A percentile compares a stretch with the other conserved stretches of the same genome.
These are phyloP conservation scores for Leccinum subtestaceum DNA, from an alignment of 768 basidiomycete species.

Conservation along the genomic window DNA sequence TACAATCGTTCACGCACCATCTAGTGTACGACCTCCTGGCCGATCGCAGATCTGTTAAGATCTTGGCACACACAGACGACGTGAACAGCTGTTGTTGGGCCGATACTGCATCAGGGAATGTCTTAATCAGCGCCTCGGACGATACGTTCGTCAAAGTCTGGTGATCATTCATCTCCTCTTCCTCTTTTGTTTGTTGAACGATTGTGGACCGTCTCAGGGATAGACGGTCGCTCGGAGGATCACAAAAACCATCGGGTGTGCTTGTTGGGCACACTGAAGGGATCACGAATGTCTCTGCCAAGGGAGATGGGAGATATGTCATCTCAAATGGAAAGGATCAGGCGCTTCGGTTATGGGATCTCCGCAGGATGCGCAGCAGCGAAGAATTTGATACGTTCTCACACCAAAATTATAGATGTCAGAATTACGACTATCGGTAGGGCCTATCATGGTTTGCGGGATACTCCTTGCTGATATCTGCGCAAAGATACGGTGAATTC, in stretches of 20 bases:
- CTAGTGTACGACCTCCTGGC: constrained; percentile 89
- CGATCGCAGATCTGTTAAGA: constrained; percentile 75
- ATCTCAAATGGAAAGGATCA: constrained; percentile 98
- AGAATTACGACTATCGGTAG: constrained; percentile 81
- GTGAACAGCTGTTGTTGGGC: constrained; percentile 98
- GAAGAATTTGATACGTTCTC: constrained; percentile 60
- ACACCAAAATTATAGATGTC: constrained; percentile 51
- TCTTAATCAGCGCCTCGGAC: constrained; percentile 93
- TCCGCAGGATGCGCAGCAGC: constrained; percentile 86
- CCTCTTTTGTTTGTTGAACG: neutral
- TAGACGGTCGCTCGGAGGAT: constrained; percentile 45
- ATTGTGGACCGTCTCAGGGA: constrained; percentile 38
- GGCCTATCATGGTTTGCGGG: constrained; percentile 14
- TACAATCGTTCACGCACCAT: constrained; percentile 1
- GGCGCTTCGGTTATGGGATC: constrained; percentile 86
- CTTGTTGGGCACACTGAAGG: constrained; percentile 96
- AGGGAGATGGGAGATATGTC: constrained; percentile 93
- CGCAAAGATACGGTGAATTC: constrained; percentile 58
- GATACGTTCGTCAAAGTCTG: constrained; percentile 95
- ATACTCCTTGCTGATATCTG: constrained; percentile 9
- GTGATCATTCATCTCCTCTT: constrained; percentile 40
- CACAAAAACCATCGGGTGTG: constrained; percentile 82
- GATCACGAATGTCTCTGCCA: constrained; percentile 91
- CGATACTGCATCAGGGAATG: constrained; percentile 87
- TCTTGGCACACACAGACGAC: constrained; percentile 85